Evolutionary conservation across 495 filamentous ascomycete species (phyloP).

Genomic region (Aspergillus campestris): DNA sequence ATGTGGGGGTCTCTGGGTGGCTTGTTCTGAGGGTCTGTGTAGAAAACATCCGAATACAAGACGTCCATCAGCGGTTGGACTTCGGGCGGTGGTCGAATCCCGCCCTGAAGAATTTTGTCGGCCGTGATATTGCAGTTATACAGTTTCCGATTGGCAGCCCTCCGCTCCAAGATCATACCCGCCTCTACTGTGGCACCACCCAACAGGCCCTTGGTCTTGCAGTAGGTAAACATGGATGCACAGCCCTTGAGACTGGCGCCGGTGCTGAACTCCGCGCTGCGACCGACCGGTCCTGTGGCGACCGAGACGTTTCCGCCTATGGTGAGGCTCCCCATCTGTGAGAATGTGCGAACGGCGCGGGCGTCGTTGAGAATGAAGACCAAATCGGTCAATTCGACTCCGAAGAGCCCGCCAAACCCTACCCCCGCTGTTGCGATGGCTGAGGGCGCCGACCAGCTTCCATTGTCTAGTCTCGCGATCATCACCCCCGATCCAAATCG

Average conservation of each 20-base stretch:
- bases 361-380: conserved; percentile 93
- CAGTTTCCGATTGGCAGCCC: conserved; percentile 86
- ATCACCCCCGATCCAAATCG: conserved; percentile 88
- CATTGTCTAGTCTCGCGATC: conserved; percentile 78
- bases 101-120: conserved; percentile 64
- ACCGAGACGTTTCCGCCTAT: conserved; percentile 88
- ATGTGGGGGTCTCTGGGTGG: no score
- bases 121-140: conserved; percentile 72
- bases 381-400: conserved; percentile 91
- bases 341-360: conserved; percentile 79
- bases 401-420: conserved; percentile 86
- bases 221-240: conserved; percentile 82
- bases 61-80: no score
- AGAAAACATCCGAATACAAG: no score
- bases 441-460: conserved; percentile 81
- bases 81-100: conserved; percentile 24
- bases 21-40: no score
- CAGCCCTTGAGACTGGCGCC: conserved; percentile 72
- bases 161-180: conserved; percentile 71
- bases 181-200: conserved; percentile 86
- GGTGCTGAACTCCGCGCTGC: conserved; percentile 87
- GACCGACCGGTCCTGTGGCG: conserved; percentile 79
- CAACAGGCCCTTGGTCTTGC: conserved; percentile 90
- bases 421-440: conserved; percentile 78
- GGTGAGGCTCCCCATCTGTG: conserved; percentile 73